phyloP scores from a whole-genome alignment of 352 stramenopile genomes.

The Blastocystis hominis region DNA sequence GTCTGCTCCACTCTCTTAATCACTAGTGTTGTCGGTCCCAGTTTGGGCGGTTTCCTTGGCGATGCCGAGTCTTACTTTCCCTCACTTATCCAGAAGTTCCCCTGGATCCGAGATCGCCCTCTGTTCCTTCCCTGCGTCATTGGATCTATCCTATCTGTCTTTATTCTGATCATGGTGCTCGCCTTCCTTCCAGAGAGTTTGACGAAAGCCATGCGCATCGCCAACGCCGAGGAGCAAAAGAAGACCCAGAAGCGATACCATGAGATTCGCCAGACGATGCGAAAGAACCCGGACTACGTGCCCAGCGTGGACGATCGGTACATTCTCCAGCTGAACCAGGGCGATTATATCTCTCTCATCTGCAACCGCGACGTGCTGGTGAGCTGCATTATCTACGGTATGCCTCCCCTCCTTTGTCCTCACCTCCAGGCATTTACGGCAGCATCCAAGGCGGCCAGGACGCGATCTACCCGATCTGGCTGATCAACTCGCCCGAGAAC shows the following conservation, averaged over 20 bases:
- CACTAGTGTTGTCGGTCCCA: conserved; percentile 36
- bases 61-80: conserved; percentile 44
- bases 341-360: conserved; percentile 32
- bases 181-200: conserved; percentile 13
- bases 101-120: conserved; percentile 16
- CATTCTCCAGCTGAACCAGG: conserved; percentile 27
- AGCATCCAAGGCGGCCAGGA: conserved; percentile 12
- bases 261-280: background rate
- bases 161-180: conserved; percentile 15
- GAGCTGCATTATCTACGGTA: conserved; percentile 49
- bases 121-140: conserved; percentile 21
- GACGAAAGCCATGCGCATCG: background rate
- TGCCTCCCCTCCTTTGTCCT: background rate
- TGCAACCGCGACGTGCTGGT: background rate
- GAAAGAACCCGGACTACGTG: conserved; percentile 2
- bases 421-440: background rate
- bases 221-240: background rate
- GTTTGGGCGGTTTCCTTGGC: conserved; percentile 37
- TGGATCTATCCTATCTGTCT: background rate
- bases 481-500: conserved; percentile 44
- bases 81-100: background rate
- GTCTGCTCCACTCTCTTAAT: background rate
- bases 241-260: conserved; percentile 5
- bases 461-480: conserved; percentile 37
- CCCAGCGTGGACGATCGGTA: conserved; percentile 21